A percentile compares a stretch with the other conserved stretches of the same genome.
phyloP scores from a whole-genome alignment of 2,329 filamentous ascomycete species.

The Penicillium sp. region DNA sequence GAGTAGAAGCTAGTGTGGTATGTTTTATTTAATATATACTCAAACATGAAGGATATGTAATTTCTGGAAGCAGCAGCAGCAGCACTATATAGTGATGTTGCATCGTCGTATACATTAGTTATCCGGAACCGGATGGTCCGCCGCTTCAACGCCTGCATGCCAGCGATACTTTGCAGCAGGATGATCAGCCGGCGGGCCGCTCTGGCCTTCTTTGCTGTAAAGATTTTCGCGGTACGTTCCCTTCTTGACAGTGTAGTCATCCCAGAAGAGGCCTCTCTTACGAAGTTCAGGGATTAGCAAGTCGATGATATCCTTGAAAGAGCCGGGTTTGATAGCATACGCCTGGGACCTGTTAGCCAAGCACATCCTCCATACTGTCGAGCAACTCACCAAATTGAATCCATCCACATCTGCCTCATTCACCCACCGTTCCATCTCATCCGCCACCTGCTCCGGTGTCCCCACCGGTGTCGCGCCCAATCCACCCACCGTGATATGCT shows the following conservation, averaged over 20 bases:
- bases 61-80: no score
- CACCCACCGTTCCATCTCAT: conserved; percentile 60
- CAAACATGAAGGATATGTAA: no score
- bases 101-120: no score
- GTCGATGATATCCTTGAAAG: conserved; percentile 60
- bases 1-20: no score
- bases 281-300: conserved; percentile 57
- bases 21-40: no score
- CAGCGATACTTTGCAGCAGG: conserved; percentile 33
- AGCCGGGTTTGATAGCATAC: conserved; percentile 59
- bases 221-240: conserved; percentile 38
- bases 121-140: conserved; percentile 23
- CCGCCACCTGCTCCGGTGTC: conserved; percentile 56
- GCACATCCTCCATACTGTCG: no score
- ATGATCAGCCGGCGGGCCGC: conserved; percentile 29
- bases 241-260: conserved; percentile 31
- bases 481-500: conserved; percentile 60
- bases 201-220: conserved; percentile 29
- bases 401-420: conserved; percentile 62
- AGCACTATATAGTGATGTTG: no score
- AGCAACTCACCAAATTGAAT: conserved; percentile 57
- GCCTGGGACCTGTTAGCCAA: conserved; percentile 38
- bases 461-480: conserved; percentile 58
- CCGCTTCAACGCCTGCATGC: conserved; percentile 30
- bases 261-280: conserved; percentile 42